Evolutionary conservation across 345 rosid species (phyloP).

Genomic region (Litchi chinensis): DNA sequence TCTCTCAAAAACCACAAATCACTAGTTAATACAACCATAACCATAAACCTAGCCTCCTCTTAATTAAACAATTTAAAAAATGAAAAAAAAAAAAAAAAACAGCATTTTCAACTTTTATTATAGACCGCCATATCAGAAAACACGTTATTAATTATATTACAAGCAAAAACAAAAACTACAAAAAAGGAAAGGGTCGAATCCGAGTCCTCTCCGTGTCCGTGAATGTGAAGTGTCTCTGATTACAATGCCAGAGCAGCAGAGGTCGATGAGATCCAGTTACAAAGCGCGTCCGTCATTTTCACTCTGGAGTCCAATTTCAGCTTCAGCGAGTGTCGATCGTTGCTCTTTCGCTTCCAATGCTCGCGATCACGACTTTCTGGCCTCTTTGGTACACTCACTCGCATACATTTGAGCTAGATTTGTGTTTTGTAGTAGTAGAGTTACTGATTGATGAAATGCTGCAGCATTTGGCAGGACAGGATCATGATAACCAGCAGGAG

Average conservation of each 20-base stretch:
- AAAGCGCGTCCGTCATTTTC: slow-evolving; percentile 74
- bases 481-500: slow-evolving; percentile 50
- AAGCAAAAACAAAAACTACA: neutral
- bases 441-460: slow-evolving; percentile 4
- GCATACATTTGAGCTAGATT: neutral
- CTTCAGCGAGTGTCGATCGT: slow-evolving; percentile 88
- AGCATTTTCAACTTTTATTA: neutral
- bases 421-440: neutral
- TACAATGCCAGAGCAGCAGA: slow-evolving; percentile 53
- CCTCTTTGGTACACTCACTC: slow-evolving; percentile 52
- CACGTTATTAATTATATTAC: neutral
- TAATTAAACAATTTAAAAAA: neutral
- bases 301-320: slow-evolving; percentile 77
- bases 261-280: slow-evolving; percentile 37
- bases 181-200: neutral
- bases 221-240: slow-evolving; percentile 17
- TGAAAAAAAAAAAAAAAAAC: neutral
- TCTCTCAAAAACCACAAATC: neutral
- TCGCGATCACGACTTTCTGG: slow-evolving; percentile 62
- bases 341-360: slow-evolving; percentile 86
- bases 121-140: slow-evolving; percentile 3
- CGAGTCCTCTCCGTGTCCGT: neutral
- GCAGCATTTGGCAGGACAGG: slow-evolving; percentile 70
- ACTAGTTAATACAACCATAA: neutral
- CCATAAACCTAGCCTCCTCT: neutral